Evolutionary conservation across 2,329 filamentous ascomycete genomes (phyloP).

Genomic region (Emmonsiellopsis sp.): DNA sequence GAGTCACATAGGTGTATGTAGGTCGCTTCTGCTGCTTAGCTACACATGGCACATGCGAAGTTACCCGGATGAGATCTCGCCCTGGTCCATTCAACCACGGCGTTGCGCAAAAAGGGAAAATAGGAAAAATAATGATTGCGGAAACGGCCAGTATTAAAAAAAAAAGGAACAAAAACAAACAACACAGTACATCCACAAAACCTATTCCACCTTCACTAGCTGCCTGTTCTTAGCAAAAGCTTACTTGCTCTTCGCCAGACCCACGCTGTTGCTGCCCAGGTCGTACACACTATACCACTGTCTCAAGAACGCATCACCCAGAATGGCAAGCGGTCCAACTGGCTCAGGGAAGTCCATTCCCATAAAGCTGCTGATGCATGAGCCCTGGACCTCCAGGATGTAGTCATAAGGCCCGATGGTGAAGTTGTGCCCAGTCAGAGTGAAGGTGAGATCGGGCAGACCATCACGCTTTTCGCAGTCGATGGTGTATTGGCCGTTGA

Average conservation of each 20-base stretch:
- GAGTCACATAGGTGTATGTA: background rate
- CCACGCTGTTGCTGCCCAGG: conserved; percentile 78
- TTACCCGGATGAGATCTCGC: no score
- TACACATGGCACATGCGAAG: no score
- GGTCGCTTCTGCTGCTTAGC: background rate
- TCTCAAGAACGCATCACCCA: conserved; percentile 58
- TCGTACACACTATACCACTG: conserved; percentile 85
- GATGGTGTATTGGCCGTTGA: conserved; percentile 91
- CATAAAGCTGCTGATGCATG: conserved; percentile 96
- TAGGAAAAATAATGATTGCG: background rate
- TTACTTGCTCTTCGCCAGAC: conserved; percentile 70
- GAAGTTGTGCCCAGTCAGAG: conserved; percentile 84
- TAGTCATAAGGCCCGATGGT: conserved; percentile 84
- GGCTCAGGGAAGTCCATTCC: conserved; percentile 86
- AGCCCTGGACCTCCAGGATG: conserved; percentile 88
- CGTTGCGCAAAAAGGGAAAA: background rate
- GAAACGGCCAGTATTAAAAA: background rate
- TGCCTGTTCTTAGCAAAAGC: background rate
- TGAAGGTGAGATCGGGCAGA: conserved; percentile 88
- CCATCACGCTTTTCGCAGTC: conserved; percentile 76
- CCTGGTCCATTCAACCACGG: no score
- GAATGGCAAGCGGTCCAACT: conserved; percentile 83
- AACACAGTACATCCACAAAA: background rate
- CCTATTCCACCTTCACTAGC: background rate
- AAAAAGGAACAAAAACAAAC: background rate